Evolutionary conservation across 805 yeast genomes (phyloP), one percentile per base, ranked within the genome.

Genomic region (Nakazawaea sp.): DNA sequence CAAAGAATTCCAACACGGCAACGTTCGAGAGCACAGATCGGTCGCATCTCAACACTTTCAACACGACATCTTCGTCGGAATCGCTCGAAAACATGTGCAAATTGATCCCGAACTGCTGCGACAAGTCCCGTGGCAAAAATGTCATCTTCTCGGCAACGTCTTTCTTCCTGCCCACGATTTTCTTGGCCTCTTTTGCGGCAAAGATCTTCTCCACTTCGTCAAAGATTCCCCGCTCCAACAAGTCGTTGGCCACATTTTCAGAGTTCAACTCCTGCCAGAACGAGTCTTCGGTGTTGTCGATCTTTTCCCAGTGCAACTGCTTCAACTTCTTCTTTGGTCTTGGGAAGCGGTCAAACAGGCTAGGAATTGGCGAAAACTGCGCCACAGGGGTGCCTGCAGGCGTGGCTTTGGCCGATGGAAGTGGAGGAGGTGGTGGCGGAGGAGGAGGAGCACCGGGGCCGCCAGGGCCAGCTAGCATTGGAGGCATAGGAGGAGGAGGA

Each of bases 241-340:
- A 62, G 18, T 72, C 75, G 29, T 58, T 62, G 2, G 70, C 74
- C 33, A 74, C 57, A 0, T 50, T 41, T 10, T 62, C 61, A 16
- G 72, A 69, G 32, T 70, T 64, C 1, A 58, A 68, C 19, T 73
- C 70, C 15, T 77, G 72, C 97, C 98, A 90, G 42, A 92, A 82
- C 0, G 97, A 89, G 31, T 80, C 75, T 36, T 80, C 83, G 16
- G 92, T 81, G 42, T 78, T 71, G 24, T 90, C 96, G 27, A 94
- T 68, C 51, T 84, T 86, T 48, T 90, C 96, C 97, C 97, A 94
- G 56, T 92, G 99, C 66, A 92, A 71, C 55, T 90, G 98, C 55
- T 94, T 92, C 45, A 92, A 70, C 53, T 82, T 85, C 42, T 75
- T 69, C 51, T 75, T 78, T 3, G 95, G 89, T 44, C 86, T 65